These are phyloP conservation scores for Lipomyces spencermartinsiae DNA, from an alignment of 805 yeast genomes.

Conservation along the genomic window DNA sequence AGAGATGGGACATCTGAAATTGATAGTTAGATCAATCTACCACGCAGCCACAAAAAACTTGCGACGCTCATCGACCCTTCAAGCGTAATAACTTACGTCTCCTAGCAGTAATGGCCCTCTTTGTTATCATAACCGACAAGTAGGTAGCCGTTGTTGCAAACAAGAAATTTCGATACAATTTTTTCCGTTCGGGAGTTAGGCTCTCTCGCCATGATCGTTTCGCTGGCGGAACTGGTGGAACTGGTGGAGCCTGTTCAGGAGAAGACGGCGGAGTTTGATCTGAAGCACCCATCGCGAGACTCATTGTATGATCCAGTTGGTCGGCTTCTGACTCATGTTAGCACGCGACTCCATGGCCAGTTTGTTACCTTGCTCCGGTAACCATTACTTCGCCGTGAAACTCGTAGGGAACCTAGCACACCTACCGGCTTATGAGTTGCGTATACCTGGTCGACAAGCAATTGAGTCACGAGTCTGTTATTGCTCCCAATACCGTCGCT, in stretches of 20 bases:
- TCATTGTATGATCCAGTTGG: slow-evolving; percentile 8
- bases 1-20: slow-evolving; percentile 62
- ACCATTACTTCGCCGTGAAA: neutral
- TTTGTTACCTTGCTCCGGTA: neutral
- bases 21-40: neutral
- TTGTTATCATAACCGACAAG: slow-evolving; percentile 25
- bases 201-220: neutral
- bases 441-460: neutral
- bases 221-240: slow-evolving; percentile 3
- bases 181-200: slow-evolving; percentile 33
- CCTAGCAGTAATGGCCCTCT: slow-evolving; percentile 25
- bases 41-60: neutral
- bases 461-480: neutral
- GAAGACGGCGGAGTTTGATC: slow-evolving; percentile 1
- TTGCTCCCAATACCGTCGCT: neutral
- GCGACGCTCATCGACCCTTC: neutral
- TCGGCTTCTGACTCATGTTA: neutral
- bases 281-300: slow-evolving; percentile 21
- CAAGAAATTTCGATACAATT: slow-evolving; percentile 30
- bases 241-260: neutral
- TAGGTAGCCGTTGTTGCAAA: slow-evolving; percentile 31
- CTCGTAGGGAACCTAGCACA: neutral
- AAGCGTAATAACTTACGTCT: slow-evolving; percentile 24
- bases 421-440: neutral
- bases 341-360: neutral